These are phyloP conservation scores for Cercospora sp. DNA, from an alignment of 2,329 filamentous ascomycete genomes.

Conservation along the genomic window DNA sequence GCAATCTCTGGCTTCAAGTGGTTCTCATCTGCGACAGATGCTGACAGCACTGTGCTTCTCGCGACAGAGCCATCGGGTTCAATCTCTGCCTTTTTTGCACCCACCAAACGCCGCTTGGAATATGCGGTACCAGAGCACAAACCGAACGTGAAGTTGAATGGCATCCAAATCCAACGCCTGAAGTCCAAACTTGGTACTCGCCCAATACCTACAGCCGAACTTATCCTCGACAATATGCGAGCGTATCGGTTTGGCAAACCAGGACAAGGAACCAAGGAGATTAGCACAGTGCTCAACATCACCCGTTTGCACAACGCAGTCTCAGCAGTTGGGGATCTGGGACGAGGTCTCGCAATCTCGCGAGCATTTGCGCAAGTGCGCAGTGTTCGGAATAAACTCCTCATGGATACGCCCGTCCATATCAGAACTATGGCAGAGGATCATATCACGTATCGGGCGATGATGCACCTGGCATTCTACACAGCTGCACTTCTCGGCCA, in stretches of 20 bases:
- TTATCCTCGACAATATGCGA: slow-evolving; percentile 52
- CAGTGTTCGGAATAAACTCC: slow-evolving; percentile 50
- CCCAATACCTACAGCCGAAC: slow-evolving; percentile 69
- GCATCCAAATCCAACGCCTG: slow-evolving; percentile 65
- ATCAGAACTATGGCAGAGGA: slow-evolving; percentile 58
- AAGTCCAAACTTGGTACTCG: slow-evolving; percentile 73
- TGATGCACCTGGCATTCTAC: slow-evolving; percentile 7
- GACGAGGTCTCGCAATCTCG: slow-evolving; percentile 58
- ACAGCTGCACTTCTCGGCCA: slow-evolving; percentile 52
- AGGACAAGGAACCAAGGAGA: slow-evolving; percentile 67
- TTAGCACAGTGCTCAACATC: slow-evolving; percentile 67
- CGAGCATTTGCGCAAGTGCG: slow-evolving; percentile 60
- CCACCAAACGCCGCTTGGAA: slow-evolving; percentile 56
- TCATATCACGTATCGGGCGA: background rate
- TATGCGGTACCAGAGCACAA: slow-evolving; percentile 53
- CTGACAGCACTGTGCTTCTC: slow-evolving; percentile 63
- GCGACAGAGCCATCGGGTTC: slow-evolving; percentile 45
- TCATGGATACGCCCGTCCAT: slow-evolving; percentile 58
- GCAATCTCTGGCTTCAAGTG: slow-evolving; percentile 68
- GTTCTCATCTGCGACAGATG: slow-evolving; percentile 68
- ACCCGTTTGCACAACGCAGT: slow-evolving; percentile 61
- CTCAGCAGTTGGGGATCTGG: slow-evolving; percentile 54
- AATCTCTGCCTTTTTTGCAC: slow-evolving; percentile 65
- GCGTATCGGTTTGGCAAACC: slow-evolving; percentile 63
- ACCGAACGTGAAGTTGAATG: slow-evolving; percentile 51